These are phyloP conservation scores for Acacia melanoxylon DNA, from an alignment of 306 rosid species.

Conservation along the genomic window DNA sequence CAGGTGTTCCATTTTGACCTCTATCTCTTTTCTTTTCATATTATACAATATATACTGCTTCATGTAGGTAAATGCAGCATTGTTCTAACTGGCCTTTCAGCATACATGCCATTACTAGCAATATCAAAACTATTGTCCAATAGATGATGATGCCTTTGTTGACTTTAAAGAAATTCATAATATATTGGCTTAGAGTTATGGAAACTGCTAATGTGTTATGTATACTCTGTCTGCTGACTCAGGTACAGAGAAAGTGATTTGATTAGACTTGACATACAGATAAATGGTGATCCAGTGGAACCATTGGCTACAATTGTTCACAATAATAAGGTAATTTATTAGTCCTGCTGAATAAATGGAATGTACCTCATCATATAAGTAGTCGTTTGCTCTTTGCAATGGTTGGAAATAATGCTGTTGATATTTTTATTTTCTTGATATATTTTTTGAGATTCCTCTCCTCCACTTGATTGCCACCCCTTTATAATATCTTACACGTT, in stretches of 20 bases:
- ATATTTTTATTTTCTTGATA: background rate
- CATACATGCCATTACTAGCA: background rate
- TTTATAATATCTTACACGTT: no score
- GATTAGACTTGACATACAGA: constrained; percentile 83
- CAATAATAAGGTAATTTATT: constrained; percentile 64
- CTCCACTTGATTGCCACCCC: background rate
- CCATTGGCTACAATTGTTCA: constrained; percentile 90
- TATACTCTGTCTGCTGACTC: constrained; percentile 27
- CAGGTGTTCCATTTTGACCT: constrained; percentile 12
- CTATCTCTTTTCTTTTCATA: background rate
- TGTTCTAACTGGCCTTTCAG: background rate
- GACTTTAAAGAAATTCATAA: background rate
- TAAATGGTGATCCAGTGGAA: constrained; percentile 83
- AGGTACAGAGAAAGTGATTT: constrained; percentile 79
- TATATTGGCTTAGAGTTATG: background rate
- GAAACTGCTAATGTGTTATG: background rate
- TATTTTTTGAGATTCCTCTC: background rate
- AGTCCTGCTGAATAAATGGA: background rate
- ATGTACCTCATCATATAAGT: background rate
- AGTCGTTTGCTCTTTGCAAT: no score
- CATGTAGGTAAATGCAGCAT: background rate
- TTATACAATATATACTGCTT: background rate
- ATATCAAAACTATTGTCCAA: background rate
- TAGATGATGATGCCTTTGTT: background rate
- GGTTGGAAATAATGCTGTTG: background rate